Conservation (phyloP, 768 basidiomycete genomes). For the Mrakia frigida region DNA sequence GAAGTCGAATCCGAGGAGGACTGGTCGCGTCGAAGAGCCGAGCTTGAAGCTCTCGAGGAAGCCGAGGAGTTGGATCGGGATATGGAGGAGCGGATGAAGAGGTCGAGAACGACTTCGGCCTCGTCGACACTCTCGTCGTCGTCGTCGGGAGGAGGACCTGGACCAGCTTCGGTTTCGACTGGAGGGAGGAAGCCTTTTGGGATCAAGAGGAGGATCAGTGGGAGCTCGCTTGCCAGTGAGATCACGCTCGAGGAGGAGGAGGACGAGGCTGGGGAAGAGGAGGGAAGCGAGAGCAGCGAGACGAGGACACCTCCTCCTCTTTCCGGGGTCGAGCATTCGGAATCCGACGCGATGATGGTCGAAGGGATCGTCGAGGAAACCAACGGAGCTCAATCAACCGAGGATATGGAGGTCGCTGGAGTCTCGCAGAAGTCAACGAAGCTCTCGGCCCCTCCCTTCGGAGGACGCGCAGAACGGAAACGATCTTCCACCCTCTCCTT, state of each 20-base stretch:
- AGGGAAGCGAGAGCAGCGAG: neutral
- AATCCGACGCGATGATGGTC: neutral
- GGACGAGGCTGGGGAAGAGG: neutral
- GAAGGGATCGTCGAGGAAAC: neutral
- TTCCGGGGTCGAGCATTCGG: neutral
- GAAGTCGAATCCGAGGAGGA: conserved; percentile 34
- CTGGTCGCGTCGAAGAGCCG: conserved; percentile 35
- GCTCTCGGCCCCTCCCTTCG: neutral
- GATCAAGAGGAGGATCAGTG: conserved; percentile 26
- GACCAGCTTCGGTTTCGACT: neutral
- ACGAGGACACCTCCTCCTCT: neutral
- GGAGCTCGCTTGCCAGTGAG: conserved; percentile 27
- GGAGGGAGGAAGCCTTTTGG: neutral
- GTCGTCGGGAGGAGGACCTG: neutral
- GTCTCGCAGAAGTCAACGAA: neutral
- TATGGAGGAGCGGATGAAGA: conserved; percentile 23
- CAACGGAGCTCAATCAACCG: neutral
- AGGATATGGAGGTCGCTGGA: neutral
- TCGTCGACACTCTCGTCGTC: neutral
- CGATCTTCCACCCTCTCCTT: conserved; percentile 24
- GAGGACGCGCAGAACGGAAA: neutral
- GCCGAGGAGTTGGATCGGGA: conserved; percentile 32
- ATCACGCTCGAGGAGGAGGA: conserved; percentile 28
- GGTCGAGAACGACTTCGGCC: neutral
- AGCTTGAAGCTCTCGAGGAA: conserved; percentile 33